Conservation (phyloP, 768 basidiomycete genomes). For the Cytidiella melzeri region DNA sequence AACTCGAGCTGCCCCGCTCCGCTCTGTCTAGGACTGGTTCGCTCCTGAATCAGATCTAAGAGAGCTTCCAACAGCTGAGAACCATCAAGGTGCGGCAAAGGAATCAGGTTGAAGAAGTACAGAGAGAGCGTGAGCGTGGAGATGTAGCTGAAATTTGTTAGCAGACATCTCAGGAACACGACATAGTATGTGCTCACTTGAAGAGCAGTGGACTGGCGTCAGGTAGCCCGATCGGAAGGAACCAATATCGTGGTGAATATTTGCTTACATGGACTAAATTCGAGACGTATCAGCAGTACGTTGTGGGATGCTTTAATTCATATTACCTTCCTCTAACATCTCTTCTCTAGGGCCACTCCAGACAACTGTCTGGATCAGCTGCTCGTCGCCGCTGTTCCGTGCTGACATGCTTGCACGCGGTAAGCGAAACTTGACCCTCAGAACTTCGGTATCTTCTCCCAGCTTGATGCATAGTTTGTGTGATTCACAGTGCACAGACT, state of each 20-base stretch:
- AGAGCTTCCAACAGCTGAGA: conserved; percentile 42
- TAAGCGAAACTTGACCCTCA: conserved; percentile 4
- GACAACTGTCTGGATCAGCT: conserved; percentile 36
- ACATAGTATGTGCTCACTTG: conserved; percentile 39
- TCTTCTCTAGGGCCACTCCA: conserved; percentile 71
- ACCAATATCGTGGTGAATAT: conserved; percentile 37
- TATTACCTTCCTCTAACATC: conserved; percentile 64
- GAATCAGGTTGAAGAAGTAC: conserved; percentile 78
- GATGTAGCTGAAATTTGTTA: conserved; percentile 42
- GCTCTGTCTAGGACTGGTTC: no score
- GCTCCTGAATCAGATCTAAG: conserved; percentile 16
- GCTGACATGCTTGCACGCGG: not conserved
- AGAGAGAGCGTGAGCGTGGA: conserved; percentile 67
- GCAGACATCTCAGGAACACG: not conserved
- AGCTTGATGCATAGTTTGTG: not conserved
- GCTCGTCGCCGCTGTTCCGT: conserved; percentile 7
- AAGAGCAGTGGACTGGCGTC: conserved; percentile 36
- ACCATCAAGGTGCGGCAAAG: conserved; percentile 69
- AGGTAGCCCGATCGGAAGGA: conserved; percentile 37
- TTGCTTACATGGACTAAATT: conserved; percentile 47
- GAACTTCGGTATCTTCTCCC: not conserved
- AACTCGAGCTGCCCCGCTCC: no score
- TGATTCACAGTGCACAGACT: conserved; percentile 3
- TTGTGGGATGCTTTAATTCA: no score
- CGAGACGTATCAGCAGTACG: no score